Evolutionary conservation across 148 eudicot genomes (phyloP).

Genomic region (Vaccinium vitisidaea): DNA sequence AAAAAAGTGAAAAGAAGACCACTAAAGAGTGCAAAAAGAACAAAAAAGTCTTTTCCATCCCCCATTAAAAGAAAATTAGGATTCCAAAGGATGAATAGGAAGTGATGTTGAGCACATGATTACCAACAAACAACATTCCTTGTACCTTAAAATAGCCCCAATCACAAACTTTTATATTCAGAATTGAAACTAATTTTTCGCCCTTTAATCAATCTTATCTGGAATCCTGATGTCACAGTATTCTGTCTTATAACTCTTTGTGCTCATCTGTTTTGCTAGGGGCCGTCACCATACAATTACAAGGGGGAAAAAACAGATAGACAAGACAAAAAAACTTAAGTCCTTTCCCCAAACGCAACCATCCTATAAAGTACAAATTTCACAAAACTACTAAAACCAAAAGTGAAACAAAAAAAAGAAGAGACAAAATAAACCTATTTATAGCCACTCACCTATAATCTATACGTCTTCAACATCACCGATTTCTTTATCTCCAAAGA

Average conservation of each 20-base stretch:
- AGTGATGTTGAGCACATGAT: not conserved
- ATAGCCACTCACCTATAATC: not conserved
- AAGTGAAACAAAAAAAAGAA: not conserved
- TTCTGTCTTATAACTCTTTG: not conserved
- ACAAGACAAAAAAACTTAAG: not conserved
- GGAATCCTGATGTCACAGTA: not conserved
- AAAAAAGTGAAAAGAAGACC: not conserved
- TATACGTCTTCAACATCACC: not conserved
- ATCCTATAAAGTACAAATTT: not conserved
- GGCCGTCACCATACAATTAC: not conserved
- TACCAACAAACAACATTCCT: not conserved
- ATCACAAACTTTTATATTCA: not conserved
- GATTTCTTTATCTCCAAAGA: not conserved
- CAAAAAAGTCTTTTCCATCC: not conserved
- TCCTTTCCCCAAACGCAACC: not conserved
- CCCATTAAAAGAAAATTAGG: not conserved
- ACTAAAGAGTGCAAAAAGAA: not conserved
- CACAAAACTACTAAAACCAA: not conserved
- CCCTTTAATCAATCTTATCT: not conserved
- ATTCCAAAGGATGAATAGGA: not conserved
- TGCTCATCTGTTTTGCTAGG: conserved; percentile 3
- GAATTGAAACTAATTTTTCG: not conserved
- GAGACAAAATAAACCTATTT: not conserved
- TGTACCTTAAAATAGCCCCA: not conserved
- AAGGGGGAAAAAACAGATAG: not conserved